phyloP scores from a whole-genome alignment of 805 yeast genomes.

The Saturnispora besseyi region DNA sequence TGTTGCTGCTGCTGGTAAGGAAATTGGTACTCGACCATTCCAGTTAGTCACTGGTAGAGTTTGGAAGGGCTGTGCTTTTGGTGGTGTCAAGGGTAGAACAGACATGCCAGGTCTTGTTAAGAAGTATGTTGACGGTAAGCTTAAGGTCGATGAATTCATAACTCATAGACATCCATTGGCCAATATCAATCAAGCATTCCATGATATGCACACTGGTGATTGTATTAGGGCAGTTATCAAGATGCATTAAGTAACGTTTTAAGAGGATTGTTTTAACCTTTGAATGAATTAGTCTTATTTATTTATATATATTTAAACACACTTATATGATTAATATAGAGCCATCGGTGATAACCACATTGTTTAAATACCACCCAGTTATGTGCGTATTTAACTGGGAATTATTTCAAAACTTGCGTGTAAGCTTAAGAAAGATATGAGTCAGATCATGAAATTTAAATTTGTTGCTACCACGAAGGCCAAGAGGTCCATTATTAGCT shows the following conservation, averaged over 20 bases:
- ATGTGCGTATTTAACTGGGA: neutral
- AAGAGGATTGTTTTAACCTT: no score
- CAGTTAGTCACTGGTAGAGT: slow-evolving; percentile 98
- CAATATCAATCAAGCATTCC: slow-evolving; percentile 81
- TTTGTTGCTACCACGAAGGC: slow-evolving; percentile 6
- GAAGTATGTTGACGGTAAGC: slow-evolving; percentile 68
- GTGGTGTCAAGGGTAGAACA: slow-evolving; percentile 96
- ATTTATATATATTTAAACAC: no score
- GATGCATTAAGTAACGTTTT: slow-evolving; percentile 18
- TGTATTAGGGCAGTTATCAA: slow-evolving; percentile 81
- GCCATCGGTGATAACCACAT: no score
- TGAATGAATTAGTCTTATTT: neutral
- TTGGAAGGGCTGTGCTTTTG: slow-evolving; percentile 99
- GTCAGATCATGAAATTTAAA: slow-evolving; percentile 4
- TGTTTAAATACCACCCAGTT: neutral
- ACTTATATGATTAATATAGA: no score
- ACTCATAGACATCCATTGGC: slow-evolving; percentile 79
- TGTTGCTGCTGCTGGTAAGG: slow-evolving; percentile 98
- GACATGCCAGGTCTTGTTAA: slow-evolving; percentile 88
- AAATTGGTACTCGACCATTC: slow-evolving; percentile 95
- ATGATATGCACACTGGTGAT: slow-evolving; percentile 89
- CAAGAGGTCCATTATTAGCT: slow-evolving; percentile 8
- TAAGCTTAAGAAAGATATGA: neutral
- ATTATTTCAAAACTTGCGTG: neutral
- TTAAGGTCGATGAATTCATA: slow-evolving; percentile 90